These are phyloP conservation scores for Carex arenaria DNA, from an alignment of 202 grass and related monocot species.

Conservation along the genomic window DNA sequence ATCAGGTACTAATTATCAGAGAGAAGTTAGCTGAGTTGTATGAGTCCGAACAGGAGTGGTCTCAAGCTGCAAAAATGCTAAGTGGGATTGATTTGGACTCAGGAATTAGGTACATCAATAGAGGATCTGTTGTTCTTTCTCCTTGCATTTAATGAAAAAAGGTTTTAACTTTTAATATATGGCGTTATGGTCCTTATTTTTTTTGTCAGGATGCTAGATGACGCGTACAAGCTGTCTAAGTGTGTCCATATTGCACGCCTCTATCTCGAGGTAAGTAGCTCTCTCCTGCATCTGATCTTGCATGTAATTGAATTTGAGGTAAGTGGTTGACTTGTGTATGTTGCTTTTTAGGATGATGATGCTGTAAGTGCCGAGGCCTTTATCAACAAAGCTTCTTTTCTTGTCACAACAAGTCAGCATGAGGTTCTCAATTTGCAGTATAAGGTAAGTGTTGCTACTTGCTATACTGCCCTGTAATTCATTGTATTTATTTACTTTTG, in stretches of 20 bases:
- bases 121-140: neutral
- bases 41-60: conserved; percentile 97
- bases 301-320: neutral
- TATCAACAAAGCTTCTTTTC: conserved; percentile 99
- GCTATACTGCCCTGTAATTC: neutral
- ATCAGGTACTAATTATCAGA: conserved; percentile 86
- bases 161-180: neutral
- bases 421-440: conserved; percentile 95
- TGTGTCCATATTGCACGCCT: conserved; percentile 94
- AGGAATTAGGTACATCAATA: conserved; percentile 70
- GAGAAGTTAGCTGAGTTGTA: conserved; percentile 97
- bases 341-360: conserved; percentile 73
- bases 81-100: conserved; percentile 99
- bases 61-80: conserved; percentile 92
- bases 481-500: neutral
- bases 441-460: conserved; percentile 45
- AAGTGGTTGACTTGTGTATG: conserved; percentile 9
- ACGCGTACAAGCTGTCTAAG: conserved; percentile 89
- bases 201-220: conserved; percentile 77
- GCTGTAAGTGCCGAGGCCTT: conserved; percentile 91
- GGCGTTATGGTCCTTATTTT: neutral
- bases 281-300: conserved; percentile 3
- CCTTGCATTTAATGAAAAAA: neutral
- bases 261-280: conserved; percentile 80
- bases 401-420: conserved; percentile 74